phyloP scores from a whole-genome alignment of 805 yeast species.

The Ogataea wickerhamii region DNA sequence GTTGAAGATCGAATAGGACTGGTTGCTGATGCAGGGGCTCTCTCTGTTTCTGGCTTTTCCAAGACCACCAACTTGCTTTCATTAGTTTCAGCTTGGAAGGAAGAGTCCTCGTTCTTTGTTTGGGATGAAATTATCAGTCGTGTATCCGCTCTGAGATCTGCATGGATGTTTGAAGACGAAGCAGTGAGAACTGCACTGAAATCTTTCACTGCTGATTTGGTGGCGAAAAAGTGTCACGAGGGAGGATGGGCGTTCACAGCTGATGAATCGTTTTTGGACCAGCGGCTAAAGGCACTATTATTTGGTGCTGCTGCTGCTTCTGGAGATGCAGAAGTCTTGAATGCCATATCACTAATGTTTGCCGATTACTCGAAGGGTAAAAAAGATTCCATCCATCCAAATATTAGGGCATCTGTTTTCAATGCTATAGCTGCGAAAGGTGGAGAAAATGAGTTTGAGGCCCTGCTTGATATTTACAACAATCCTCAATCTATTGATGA shows the following conservation, averaged over 20 bases:
- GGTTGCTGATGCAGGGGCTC: constrained; percentile 52
- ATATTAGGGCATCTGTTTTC: constrained; percentile 43
- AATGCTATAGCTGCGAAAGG: constrained; percentile 40
- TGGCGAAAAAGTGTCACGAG: constrained; percentile 33
- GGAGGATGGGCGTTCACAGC: constrained; percentile 86
- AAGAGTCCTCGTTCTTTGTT: constrained; percentile 44
- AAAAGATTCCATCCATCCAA: constrained; percentile 40
- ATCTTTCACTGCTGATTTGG: constrained; percentile 31
- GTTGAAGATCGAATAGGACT: constrained; percentile 53
- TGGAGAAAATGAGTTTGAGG: constrained; percentile 36
- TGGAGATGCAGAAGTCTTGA: constrained; percentile 37
- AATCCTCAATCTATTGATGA: constrained; percentile 55
- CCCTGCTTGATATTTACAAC: constrained; percentile 43
- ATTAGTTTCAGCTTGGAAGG: constrained; percentile 35
- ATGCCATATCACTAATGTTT: constrained; percentile 28
- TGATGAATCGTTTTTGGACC: constrained; percentile 49
- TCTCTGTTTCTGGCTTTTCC: constrained; percentile 45
- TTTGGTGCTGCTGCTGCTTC: constrained; percentile 42
- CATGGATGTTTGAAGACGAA: constrained; percentile 39
- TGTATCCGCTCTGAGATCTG: constrained; percentile 31
- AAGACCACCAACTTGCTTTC: constrained; percentile 45
- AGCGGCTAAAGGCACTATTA: constrained; percentile 38
- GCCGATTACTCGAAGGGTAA: constrained; percentile 23
- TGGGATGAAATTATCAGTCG: constrained; percentile 55
- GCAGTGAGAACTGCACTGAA: constrained; percentile 31